Conservation (phyloP, 257 asterid species). For the Solanum rostratum region DNA sequence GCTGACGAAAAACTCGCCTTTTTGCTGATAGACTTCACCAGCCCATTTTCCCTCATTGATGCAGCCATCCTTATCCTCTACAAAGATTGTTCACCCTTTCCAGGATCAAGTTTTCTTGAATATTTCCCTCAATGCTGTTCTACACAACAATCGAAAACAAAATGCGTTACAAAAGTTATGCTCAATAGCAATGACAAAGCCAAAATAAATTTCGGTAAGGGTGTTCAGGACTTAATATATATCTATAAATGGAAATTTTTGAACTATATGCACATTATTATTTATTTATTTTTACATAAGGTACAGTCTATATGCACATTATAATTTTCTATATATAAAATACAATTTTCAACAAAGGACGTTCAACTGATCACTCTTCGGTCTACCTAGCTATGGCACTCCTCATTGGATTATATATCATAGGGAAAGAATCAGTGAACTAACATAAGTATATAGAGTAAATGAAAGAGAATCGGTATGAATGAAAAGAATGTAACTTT, state of each 20-base stretch:
- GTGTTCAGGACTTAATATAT: neutral
- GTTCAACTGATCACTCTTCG: too few relatives aligned
- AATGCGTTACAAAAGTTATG: neutral
- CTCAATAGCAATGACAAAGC: neutral
- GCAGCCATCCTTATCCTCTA: slow-evolving; percentile 31
- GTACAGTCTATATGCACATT: neutral
- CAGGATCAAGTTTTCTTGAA: neutral
- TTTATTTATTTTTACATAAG: too few relatives aligned
- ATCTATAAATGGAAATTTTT: neutral
- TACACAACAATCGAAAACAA: neutral
- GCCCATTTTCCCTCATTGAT: slow-evolving; percentile 39
- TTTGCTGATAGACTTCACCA: slow-evolving; percentile 49
- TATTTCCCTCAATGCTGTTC: neutral
- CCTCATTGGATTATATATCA: neutral
- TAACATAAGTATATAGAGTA: neutral
- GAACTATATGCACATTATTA: neutral
- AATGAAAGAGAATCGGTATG: neutral
- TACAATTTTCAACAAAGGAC: neutral
- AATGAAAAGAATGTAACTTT: neutral
- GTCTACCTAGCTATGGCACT: neutral
- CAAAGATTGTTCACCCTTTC: slow-evolving; percentile 1
- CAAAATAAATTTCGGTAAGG: neutral
- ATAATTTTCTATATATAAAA: neutral
- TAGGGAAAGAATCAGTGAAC: neutral
- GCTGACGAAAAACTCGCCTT: slow-evolving; percentile 40